Evolutionary conservation across 805 yeast species (phyloP).

Genomic region (Maudiozyma barnettii): DNA sequence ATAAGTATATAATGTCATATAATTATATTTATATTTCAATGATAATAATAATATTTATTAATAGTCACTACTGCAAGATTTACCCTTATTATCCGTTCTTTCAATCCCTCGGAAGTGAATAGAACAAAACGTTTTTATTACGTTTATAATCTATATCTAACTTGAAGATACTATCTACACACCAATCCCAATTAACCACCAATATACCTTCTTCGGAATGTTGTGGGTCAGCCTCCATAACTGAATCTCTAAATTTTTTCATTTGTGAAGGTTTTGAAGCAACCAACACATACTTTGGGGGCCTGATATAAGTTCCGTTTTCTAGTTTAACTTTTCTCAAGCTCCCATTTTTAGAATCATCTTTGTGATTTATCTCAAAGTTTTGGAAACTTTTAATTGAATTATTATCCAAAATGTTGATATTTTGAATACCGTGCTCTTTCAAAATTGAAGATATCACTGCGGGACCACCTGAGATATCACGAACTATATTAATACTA

Average conservation of each 20-base stretch:
- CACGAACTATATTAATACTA: constrained; percentile 19
- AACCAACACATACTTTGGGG: constrained; percentile 42
- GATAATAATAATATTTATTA: not conserved
- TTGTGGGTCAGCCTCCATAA: not conserved
- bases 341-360: not conserved
- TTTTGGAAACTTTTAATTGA: constrained; percentile 9
- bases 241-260: constrained; percentile 16
- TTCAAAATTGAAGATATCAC: constrained; percentile 21
- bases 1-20: not conserved
- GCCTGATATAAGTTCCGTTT: not conserved
- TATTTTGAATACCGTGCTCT: constrained; percentile 21
- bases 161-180: constrained; percentile 23
- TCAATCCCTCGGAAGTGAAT: not conserved
- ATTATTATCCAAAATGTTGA: constrained; percentile 12
- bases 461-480: constrained; percentile 23
- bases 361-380: not conserved
- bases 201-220: constrained; percentile 7
- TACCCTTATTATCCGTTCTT: not conserved
- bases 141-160: constrained; percentile 12
- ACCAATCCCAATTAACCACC: constrained; percentile 30
- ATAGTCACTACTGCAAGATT: too few relatives aligned
- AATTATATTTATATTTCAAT: not conserved
- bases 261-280: constrained; percentile 23
- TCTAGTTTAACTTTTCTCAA: not conserved
- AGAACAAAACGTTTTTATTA: not conserved